Conservation (phyloP, 2,329 filamentous ascomycete genomes). For the Aspergillus eucalypticola region DNA sequence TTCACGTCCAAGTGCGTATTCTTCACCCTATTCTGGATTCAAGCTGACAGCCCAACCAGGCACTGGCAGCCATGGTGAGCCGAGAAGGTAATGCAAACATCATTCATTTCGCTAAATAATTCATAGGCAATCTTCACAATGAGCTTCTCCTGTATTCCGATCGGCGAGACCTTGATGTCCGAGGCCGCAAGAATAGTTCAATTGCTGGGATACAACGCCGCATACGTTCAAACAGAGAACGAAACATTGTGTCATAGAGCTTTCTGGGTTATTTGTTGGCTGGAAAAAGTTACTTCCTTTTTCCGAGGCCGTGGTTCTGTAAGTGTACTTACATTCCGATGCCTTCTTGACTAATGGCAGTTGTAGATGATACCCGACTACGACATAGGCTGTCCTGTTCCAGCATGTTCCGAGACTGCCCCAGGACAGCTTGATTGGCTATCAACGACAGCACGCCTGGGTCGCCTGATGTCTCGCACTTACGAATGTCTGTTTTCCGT, state of each 20-base stretch:
- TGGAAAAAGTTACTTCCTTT: conserved; percentile 42
- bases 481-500: conserved; percentile 40
- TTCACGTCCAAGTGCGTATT: conserved; percentile 7
- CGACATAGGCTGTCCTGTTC: conserved; percentile 42
- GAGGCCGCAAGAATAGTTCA: conserved; percentile 41
- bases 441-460: conserved; percentile 30
- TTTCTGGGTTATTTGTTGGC: conserved; percentile 45
- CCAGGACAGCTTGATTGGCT: conserved; percentile 42
- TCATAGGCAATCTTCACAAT: conserved; percentile 39
- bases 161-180: conserved; percentile 34
- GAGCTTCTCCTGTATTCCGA: conserved; percentile 36
- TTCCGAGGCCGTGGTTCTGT: conserved; percentile 35
- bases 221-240: conserved; percentile 16
- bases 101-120: neutral
- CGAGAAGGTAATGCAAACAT: too few species aligned
- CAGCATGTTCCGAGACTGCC: conserved; percentile 32
- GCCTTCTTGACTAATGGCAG: neutral
- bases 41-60: conserved; percentile 16
- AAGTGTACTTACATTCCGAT: conserved; percentile 4
- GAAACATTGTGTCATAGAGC: conserved; percentile 23
- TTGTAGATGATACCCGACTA: conserved; percentile 38
- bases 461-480: conserved; percentile 35
- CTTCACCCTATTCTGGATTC: too few species aligned
- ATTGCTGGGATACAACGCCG: conserved; percentile 33
- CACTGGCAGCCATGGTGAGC: conserved; percentile 29